Conservation (phyloP, 139 green algal genomes). For the Trebouxia sp. region DNA sequence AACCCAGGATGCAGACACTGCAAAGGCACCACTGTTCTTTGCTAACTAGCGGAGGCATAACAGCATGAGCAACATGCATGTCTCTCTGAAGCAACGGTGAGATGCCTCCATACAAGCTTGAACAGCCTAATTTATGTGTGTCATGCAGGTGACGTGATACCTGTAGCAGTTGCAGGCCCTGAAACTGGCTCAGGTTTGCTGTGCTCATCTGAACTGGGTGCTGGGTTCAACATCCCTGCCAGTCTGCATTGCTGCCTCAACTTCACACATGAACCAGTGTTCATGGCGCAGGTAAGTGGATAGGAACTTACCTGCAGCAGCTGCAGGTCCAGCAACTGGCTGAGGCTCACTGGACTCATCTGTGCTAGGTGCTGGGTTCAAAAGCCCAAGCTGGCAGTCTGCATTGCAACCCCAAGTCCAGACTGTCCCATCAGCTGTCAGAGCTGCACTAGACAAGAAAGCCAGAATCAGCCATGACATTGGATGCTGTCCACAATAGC, state of each 20-base stretch:
- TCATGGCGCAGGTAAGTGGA: too few species aligned
- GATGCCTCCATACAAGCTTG: background rate
- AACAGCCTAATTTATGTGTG: background rate
- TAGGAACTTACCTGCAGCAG: background rate
- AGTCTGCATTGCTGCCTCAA: background rate
- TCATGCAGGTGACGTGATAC: background rate
- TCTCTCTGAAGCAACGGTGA: too few species aligned
- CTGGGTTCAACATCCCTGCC: background rate
- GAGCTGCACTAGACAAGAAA: background rate
- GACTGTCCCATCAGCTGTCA: constrained; percentile 21
- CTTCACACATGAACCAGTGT: too few species aligned
- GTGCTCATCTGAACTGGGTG: background rate
- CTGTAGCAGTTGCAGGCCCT: background rate
- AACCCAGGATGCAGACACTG: too few species aligned
- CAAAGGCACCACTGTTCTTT: too few species aligned
- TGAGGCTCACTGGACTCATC: background rate
- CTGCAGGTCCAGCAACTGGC: constrained; percentile 5
- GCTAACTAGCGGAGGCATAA: too few species aligned
- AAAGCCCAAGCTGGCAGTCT: constrained; percentile 10
- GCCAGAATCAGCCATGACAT: background rate
- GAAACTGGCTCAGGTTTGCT: background rate
- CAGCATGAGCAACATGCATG: too few species aligned
- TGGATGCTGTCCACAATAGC: background rate
- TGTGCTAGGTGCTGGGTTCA: background rate
- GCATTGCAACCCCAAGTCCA: constrained; percentile 30